phyloP scores from a whole-genome alignment of 108 stramenopile species.

The Pseudonitzschia pungens region DNA sequence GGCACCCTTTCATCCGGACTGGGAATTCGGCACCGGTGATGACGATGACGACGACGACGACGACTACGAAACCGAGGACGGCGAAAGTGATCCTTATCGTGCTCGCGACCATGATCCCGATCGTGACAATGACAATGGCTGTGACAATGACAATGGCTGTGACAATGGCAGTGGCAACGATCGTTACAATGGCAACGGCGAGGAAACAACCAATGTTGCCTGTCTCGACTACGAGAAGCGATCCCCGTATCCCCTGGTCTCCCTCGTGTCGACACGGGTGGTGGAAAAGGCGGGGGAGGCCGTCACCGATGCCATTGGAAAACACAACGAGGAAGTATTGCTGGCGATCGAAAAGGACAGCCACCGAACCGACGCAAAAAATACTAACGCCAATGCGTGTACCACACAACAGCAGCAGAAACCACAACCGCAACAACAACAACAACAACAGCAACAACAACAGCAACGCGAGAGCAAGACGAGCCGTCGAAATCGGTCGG shows the following conservation, averaged over 20 bases:
- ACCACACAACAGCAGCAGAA: too few relatives aligned
- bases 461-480: background rate
- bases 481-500: background rate
- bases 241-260: constrained; percentile 67
- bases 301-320: constrained; percentile 55
- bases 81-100: too few relatives aligned
- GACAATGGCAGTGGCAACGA: too few relatives aligned
- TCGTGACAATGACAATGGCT: constrained; percentile 48
- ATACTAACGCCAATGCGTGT: too few relatives aligned
- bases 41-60: background rate
- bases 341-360: background rate
- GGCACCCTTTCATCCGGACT: constrained; percentile 77
- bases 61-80: too few relatives aligned
- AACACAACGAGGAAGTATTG: constrained; percentile 55
- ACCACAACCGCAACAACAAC: background rate
- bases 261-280: constrained; percentile 59
- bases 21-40: constrained; percentile 48
- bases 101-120: too few relatives aligned
- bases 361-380: too few relatives aligned
- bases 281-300: constrained; percentile 59
- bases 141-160: background rate
- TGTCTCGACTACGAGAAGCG: constrained; percentile 60
- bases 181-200: constrained; percentile 11
- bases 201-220: background rate
- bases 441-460: too few relatives aligned